phyloP scores from a whole-genome alignment of 768 basidiomycete genomes.

The Asterophora lycoperdoides region DNA sequence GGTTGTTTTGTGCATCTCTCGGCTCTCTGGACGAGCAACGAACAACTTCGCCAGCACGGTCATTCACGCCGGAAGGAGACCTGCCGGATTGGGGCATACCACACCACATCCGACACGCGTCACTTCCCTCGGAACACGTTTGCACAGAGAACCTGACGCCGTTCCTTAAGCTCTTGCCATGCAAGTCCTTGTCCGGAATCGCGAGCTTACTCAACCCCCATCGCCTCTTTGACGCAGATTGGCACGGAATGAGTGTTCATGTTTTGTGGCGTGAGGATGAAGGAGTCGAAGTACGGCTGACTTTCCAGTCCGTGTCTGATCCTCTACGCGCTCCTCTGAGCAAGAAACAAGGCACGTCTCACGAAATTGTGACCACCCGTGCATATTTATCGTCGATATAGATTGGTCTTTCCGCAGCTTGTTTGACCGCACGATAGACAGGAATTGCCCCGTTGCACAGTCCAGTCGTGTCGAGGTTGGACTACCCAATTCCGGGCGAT shows the following conservation, averaged over 20 bases:
- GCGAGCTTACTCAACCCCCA: conserved; percentile 83
- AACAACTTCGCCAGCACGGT: conserved; percentile 60
- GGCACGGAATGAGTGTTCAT: conserved; percentile 85
- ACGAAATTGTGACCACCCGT: not conserved
- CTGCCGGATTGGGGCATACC: conserved; percentile 43
- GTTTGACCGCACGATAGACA: conserved; percentile 63
- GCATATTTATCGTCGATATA: conserved; percentile 23
- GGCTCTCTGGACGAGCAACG: conserved; percentile 71
- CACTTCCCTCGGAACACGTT: conserved; percentile 79
- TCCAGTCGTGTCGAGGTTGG: conserved; percentile 51
- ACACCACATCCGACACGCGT: conserved; percentile 68
- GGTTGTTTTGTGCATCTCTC: conserved; percentile 92
- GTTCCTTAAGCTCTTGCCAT: conserved; percentile 91
- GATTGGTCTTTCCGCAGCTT: conserved; percentile 73
- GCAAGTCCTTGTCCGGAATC: conserved; percentile 84
- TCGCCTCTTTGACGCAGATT: conserved; percentile 82
- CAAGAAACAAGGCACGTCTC: conserved; percentile 49
- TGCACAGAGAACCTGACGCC: conserved; percentile 98
- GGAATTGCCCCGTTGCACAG: conserved; percentile 64
- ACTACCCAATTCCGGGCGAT: conserved; percentile 38
- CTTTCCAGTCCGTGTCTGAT: conserved; percentile 75
- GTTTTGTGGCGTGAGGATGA: conserved; percentile 55
- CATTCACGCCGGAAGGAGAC: conserved; percentile 60
- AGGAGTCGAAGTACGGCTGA: conserved; percentile 63
- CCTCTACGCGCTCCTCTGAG: conserved; percentile 56